Evolutionary conservation across 768 basidiomycete species (phyloP).

Genomic region (Pleurotus platypus): DNA sequence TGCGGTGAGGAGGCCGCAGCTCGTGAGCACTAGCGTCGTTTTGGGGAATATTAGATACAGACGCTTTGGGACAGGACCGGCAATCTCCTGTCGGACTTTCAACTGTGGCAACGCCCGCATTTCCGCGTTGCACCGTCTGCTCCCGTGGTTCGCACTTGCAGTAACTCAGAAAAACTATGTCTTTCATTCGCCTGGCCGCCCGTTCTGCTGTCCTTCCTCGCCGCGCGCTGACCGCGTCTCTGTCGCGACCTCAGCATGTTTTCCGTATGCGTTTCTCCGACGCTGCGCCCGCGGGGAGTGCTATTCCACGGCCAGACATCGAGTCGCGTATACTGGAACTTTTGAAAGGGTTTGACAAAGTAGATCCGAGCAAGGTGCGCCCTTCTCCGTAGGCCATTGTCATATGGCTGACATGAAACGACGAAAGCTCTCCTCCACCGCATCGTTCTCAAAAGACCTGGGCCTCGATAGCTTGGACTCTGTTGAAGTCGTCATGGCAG

Average conservation of each 20-base stretch:
- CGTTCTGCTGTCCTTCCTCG: slow-evolving; percentile 42
- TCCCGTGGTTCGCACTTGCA: background rate
- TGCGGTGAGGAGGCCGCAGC: background rate
- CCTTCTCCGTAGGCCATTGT: slow-evolving; percentile 7
- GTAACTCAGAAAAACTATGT: slow-evolving; percentile 36
- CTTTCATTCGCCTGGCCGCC: slow-evolving; percentile 49
- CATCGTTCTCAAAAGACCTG: slow-evolving; percentile 78
- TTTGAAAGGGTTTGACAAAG: slow-evolving; percentile 87
- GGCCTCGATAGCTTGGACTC: slow-evolving; percentile 95
- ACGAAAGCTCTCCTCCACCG: slow-evolving; percentile 56
- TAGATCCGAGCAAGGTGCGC: slow-evolving; percentile 67
- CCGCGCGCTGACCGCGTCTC: slow-evolving; percentile 29
- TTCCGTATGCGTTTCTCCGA: slow-evolving; percentile 60
- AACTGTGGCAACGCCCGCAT: slow-evolving; percentile 2
- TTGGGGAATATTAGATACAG: background rate
- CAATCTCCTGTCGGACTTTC: slow-evolving; percentile 4
- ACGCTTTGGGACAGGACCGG: background rate
- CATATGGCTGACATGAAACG: background rate
- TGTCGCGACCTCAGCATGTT: slow-evolving; percentile 31
- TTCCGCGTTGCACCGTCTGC: slow-evolving; percentile 4
- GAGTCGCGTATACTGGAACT: slow-evolving; percentile 76
- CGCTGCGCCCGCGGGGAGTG: slow-evolving; percentile 36
- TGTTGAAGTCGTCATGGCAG: slow-evolving; percentile 98
- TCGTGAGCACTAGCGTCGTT: background rate
- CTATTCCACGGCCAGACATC: slow-evolving; percentile 63